Evolutionary conservation across 2,329 filamentous ascomycete genomes (phyloP).

Genomic region (Cryphonectria naterciae): DNA sequence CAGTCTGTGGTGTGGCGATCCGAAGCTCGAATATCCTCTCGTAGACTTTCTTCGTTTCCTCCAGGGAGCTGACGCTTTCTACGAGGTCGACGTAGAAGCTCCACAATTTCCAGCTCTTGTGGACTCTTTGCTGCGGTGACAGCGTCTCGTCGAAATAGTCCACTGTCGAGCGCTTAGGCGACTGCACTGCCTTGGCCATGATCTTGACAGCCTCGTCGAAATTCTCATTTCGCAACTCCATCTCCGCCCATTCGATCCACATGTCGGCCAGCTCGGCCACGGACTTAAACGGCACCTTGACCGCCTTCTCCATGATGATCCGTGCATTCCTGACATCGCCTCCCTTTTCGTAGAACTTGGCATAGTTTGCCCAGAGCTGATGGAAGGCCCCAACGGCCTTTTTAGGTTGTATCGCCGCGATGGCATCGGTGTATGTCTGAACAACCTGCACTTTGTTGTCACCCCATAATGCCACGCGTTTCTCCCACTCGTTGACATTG

Average conservation of each 20-base stretch:
- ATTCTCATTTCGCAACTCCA: conserved; percentile 95
- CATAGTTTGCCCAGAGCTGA: conserved; percentile 94
- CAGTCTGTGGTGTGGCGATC: conserved; percentile 96
- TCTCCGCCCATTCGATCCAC: conserved; percentile 99
- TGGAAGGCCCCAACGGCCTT: conserved; percentile 93
- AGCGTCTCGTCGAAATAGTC: conserved; percentile 97
- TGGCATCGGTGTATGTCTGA: conserved; percentile 92
- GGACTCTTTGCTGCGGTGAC: conserved; percentile 91
- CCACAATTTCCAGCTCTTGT: conserved; percentile 99
- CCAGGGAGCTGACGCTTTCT: conserved; percentile 87
- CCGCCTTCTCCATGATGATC: conserved; percentile 95
- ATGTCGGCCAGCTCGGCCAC: conserved; percentile 96
- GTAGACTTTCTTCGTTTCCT: conserved; percentile 93
- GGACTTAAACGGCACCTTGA: conserved; percentile 97
- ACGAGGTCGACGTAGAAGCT: conserved; percentile 99
- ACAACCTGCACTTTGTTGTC: conserved; percentile 90
- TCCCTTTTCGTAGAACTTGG: conserved; percentile 92
- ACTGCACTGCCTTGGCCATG: conserved; percentile 96
- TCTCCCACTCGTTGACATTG: conserved; percentile 96
- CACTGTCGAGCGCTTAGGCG: conserved; percentile 96
- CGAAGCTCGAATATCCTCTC: conserved; percentile 97
- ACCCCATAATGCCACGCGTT: conserved; percentile 93
- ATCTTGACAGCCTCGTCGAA: conserved; percentile 93
- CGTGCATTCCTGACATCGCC: conserved; percentile 84
- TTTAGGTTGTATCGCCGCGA: conserved; percentile 90